Evolutionary conservation across 2,329 filamentous ascomycete species (phyloP).

Genomic region (Diaporthe batatas): DNA sequence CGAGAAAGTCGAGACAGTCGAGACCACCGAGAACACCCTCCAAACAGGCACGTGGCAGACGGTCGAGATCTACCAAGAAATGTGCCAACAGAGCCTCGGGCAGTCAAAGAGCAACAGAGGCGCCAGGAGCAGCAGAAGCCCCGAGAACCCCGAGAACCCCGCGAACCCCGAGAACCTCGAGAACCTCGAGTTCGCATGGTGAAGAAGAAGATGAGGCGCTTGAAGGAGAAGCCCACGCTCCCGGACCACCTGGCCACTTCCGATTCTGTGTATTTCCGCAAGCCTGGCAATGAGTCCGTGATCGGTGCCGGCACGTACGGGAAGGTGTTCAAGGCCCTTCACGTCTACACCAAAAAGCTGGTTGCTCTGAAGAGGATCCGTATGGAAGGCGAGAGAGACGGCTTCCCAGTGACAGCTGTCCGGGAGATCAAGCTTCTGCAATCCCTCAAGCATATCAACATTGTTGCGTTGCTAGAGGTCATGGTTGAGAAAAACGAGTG

Average conservation of each 20-base stretch:
- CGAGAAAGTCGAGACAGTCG: slow-evolving; percentile 50
- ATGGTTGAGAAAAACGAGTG: slow-evolving; percentile 99
- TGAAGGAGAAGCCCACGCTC: slow-evolving; percentile 79
- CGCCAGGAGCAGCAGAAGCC: slow-evolving; percentile 47
- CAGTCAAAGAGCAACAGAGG: slow-evolving; percentile 45
- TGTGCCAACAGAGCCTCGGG: slow-evolving; percentile 67
- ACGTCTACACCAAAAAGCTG: slow-evolving; percentile 88
- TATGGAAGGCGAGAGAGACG: slow-evolving; percentile 93
- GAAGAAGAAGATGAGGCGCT: slow-evolving; percentile 76
- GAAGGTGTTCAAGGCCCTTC: slow-evolving; percentile 93
- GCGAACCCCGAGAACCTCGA: slow-evolving; percentile 55
- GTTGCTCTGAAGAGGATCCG: slow-evolving; percentile 92
- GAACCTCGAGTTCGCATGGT: slow-evolving; percentile 69
- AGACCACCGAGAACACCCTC: slow-evolving; percentile 45
- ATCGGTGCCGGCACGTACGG: slow-evolving; percentile 96
- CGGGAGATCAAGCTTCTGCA: slow-evolving; percentile 94
- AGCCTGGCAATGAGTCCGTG: slow-evolving; percentile 97
- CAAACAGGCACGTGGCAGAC: slow-evolving; percentile 41
- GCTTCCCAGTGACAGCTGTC: slow-evolving; percentile 91
- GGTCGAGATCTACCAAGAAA: slow-evolving; percentile 57
- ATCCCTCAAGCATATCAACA: slow-evolving; percentile 83
- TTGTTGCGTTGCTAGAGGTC: slow-evolving; percentile 87
- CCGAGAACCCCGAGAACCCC: slow-evolving; percentile 55
- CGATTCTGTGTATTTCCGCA: slow-evolving; percentile 92
- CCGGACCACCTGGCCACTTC: slow-evolving; percentile 80